phyloP scores from a whole-genome alignment of 352 stramenopile genomes.

The Phytopythium vexans region DNA sequence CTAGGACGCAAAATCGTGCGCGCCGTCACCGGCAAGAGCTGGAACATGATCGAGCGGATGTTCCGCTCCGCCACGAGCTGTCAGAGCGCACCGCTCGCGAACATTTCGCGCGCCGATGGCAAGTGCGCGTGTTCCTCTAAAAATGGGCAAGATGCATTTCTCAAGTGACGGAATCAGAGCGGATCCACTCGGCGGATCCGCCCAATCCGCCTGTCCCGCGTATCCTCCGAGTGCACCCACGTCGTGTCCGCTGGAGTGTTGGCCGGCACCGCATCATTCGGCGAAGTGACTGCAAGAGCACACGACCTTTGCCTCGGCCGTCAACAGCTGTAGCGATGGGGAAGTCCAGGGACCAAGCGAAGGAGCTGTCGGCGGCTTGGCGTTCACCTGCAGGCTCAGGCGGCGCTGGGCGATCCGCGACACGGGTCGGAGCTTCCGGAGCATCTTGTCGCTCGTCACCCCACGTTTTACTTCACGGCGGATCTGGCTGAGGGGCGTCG shows the following conservation, averaged over 20 bases:
- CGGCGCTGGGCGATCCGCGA: too few species aligned
- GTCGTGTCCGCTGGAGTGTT: too few species aligned
- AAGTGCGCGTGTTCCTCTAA: too few species aligned
- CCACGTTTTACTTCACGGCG: too few species aligned
- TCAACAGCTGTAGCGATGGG: slow-evolving; percentile 1
- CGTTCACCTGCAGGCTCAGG: too few species aligned
- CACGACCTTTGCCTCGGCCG: neutral
- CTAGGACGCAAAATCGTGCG: too few species aligned
- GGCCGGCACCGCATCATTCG: neutral
- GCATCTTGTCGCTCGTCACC: too few species aligned
- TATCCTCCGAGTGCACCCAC: too few species aligned
- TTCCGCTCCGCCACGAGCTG: slow-evolving; percentile 32
- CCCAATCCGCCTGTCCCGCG: too few species aligned
- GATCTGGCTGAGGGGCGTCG: too few species aligned
- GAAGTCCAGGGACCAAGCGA: slow-evolving; percentile 4
- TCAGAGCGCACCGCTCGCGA: slow-evolving; percentile 9
- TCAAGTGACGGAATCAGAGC: neutral
- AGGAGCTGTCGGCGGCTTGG: neutral
- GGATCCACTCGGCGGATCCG: slow-evolving; percentile 3
- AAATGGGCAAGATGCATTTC: too few species aligned
- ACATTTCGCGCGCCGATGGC: neutral
- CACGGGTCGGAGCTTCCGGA: too few species aligned
- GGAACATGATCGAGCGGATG: slow-evolving; percentile 48
- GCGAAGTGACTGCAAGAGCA: neutral
- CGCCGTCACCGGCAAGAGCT: slow-evolving; percentile 18